Evolutionary conservation across 768 basidiomycete species (phyloP), one percentile per base, ranked within the genome.

Genomic region (Kondoa malvinella): DNA sequence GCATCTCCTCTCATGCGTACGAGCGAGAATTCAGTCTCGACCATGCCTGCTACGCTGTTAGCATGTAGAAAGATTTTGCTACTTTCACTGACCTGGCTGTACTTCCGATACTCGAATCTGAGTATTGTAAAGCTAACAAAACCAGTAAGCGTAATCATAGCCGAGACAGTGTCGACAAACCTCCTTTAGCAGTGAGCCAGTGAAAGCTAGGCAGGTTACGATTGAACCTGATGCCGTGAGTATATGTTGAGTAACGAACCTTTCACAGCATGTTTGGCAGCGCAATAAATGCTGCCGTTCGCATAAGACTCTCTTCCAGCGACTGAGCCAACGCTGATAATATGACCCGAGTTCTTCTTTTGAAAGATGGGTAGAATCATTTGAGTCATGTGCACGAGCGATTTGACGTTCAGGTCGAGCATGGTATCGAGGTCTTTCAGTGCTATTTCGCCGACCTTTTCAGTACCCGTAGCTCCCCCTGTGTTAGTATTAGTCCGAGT

Each of bases 291-390:
- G 70, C 86, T 82, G 4, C 92, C 95, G 31, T 92, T 92, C 15
- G 85, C 84, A 74, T 97, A 97, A 2, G 94, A 76, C 74, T 92
- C 91, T 8, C 82, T 79, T 62, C 88, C 92, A 15, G 95, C 92
- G 68, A 99, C 83, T 14, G 91, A 94, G 4, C 95, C 92, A 63
- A 99, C 80, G 77, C 95, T 94, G 79, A 99, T 96, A 72, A 99
- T 80, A 79, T 74, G 74, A 29, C 74, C 77, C 3, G 71, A 79
- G 73, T 86, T 83, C 75, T 82, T 85, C 66, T 79, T 81, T 76
- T 87, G 89, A 80, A 91, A 89, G 68, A 87, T 88, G 88, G 67
- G 2, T 26, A 12, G 2, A 30, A 4, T 72, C 16, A 21, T n/a
- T 29, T n/a, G 26, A 65, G 32, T 25, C 29, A 57, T 50, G 40